phyloP scores from a whole-genome alignment of 2,329 filamentous ascomycete species.

The Microthyrium microscopicum region DNA sequence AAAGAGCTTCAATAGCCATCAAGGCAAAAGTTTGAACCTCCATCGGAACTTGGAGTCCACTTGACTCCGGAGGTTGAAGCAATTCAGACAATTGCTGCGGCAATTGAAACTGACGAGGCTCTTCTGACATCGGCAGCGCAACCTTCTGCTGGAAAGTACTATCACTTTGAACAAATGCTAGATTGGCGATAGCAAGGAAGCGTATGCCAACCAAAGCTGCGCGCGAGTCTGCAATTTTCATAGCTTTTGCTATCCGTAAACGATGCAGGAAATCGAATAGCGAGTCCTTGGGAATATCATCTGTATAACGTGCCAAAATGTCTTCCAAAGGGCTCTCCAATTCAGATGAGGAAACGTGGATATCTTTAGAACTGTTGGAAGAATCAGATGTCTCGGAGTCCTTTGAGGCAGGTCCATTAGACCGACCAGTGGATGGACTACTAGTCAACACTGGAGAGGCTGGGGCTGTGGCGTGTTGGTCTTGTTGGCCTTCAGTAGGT shows the following conservation, averaged over 20 bases:
- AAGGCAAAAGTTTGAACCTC: conserved; percentile 72
- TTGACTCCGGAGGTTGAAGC: conserved; percentile 51
- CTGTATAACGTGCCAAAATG: conserved; percentile 24
- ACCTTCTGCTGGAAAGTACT: conserved; percentile 71
- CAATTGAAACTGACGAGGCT: conserved; percentile 75
- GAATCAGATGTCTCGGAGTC: too few relatives aligned
- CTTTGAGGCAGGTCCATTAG: too few relatives aligned
- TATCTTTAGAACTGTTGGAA: too few relatives aligned
- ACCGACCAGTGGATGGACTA: too few relatives aligned
- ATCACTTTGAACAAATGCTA: conserved; percentile 80
- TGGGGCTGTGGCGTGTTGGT: too few relatives aligned
- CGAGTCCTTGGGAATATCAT: conserved; percentile 50
- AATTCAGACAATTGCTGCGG: conserved; percentile 86
- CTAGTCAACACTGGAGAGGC: too few relatives aligned
- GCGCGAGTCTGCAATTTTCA: conserved; percentile 50
- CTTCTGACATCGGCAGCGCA: conserved; percentile 72
- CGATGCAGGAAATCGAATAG: conserved; percentile 78
- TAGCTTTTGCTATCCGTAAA: conserved; percentile 65
- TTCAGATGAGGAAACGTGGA: too few relatives aligned
- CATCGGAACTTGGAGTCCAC: conserved; percentile 38
- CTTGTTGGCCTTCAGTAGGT: too few relatives aligned
- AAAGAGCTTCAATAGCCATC: conserved; percentile 67
- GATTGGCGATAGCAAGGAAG: conserved; percentile 72
- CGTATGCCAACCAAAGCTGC: conserved; percentile 66
- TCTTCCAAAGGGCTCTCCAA: too few relatives aligned